phyloP scores from a whole-genome alignment of 164 flowering plant genomes.

The Vitis rupestris region DNA sequence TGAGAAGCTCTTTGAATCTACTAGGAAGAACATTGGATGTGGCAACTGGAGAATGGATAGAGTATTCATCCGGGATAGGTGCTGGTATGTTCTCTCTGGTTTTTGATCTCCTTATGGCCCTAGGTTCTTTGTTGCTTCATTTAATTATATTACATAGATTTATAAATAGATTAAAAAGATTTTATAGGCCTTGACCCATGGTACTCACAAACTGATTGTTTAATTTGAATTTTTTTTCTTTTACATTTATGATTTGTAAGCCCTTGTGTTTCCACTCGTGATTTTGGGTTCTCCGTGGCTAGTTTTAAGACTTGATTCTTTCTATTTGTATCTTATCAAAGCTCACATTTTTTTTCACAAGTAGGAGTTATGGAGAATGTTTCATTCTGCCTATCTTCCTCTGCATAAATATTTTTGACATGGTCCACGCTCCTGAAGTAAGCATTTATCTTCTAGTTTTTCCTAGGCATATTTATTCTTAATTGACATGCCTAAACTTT shows the following conservation, averaged over 20 bases:
- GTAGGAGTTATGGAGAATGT: slow-evolving; percentile 97
- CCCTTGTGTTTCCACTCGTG: slow-evolving; percentile 9
- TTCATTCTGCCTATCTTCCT: slow-evolving; percentile 87
- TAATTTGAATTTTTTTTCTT: not conserved
- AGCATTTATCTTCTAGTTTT: slow-evolving; percentile 8
- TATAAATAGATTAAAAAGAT: not conserved
- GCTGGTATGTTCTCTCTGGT: slow-evolving; percentile 61
- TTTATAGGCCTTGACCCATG: not conserved
- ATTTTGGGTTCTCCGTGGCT: slow-evolving; percentile 15
- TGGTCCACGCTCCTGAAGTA: slow-evolving; percentile 74
- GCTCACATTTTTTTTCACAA: slow-evolving; percentile 91
- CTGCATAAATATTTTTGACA: slow-evolving; percentile 93
- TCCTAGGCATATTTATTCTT: too few species aligned
- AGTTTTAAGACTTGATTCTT: slow-evolving; percentile 86
- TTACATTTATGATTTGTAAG: not conserved
- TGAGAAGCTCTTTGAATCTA: slow-evolving; percentile 91
- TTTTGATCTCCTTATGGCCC: slow-evolving; percentile 7
- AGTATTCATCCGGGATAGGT: slow-evolving; percentile 91
- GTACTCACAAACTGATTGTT: not conserved
- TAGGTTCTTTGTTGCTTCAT: not conserved
- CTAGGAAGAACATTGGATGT: slow-evolving; percentile 94
- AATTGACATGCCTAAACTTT: too few species aligned
- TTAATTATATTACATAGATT: not conserved
- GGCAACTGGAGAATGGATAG: slow-evolving; percentile 88
- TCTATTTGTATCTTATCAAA: slow-evolving; percentile 91